Percentiles rank a stretch among this genome's conserved stretches.
Evolutionary conservation across 1,284 basidiomycete genomes (phyloP).

Genomic region (Ceratobasidium sp.): DNA sequence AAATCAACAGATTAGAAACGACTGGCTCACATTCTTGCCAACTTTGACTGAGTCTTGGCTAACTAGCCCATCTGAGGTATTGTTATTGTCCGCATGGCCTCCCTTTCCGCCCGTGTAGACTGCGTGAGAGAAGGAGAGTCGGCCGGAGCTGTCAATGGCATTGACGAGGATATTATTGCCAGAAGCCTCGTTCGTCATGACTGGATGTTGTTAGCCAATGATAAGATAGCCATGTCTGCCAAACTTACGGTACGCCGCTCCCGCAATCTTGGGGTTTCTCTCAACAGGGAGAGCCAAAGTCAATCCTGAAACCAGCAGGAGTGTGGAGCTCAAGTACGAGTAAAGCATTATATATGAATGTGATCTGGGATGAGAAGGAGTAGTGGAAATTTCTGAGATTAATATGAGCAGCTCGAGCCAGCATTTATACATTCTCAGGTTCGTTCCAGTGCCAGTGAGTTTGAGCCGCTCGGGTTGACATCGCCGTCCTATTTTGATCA

Average conservation of each 20-base stretch:
- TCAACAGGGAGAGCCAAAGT: background rate
- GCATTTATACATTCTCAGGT: background rate
- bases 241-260: conserved; percentile 40
- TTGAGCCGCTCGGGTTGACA: background rate
- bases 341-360: background rate
- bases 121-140: conserved; percentile 50
- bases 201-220: conserved; percentile 43
- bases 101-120: conserved; percentile 54
- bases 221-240: background rate
- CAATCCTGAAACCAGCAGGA: background rate
- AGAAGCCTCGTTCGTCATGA: conserved; percentile 51
- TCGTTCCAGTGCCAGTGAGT: background rate
- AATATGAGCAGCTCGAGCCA: background rate
- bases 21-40: conserved; percentile 46
- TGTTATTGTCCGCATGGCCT: conserved; percentile 55
- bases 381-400: background rate
- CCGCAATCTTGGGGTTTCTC: background rate
- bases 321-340: background rate
- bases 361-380: too few species aligned
- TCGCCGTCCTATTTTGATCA: background rate
- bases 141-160: conserved; percentile 48
- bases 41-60: conserved; percentile 58
- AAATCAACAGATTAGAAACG: background rate
- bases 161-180: conserved; percentile 51
- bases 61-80: conserved; percentile 54